A percentile compares a stretch with the other conserved stretches of the same genome.
phyloP scores from a whole-genome alignment of 1,284 basidiomycete species.

The Naganishia sp. region DNA sequence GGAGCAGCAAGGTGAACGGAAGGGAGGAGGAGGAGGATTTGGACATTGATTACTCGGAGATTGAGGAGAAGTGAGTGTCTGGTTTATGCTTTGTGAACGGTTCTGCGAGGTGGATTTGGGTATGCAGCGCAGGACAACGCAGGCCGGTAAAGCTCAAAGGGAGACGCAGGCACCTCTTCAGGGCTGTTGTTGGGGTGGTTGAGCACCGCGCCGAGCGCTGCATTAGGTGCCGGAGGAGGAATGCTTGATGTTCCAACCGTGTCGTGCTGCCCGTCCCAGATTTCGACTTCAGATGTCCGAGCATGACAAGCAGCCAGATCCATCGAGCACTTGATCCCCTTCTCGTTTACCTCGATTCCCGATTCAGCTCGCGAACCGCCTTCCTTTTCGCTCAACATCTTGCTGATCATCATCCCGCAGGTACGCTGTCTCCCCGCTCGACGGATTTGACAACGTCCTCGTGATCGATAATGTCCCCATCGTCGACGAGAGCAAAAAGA shows the following conservation, averaged over 20 bases:
- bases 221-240: no score
- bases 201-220: no score
- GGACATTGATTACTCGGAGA: constrained; percentile 86
- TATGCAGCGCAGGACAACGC: no score
- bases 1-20: constrained; percentile 24
- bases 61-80: constrained; percentile 74
- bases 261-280: no score
- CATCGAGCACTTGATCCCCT: background rate
- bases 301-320: no score
- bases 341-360: background rate
- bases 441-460: constrained; percentile 77
- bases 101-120: background rate
- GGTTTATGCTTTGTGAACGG: background rate
- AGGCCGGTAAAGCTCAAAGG: no score
- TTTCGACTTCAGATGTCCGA: no score
- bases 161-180: no score
- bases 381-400: background rate
- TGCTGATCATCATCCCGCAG: background rate
- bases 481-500: constrained; percentile 77
- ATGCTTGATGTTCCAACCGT: no score
- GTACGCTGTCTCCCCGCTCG: constrained; percentile 28
- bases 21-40: constrained; percentile 57
- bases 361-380: background rate
- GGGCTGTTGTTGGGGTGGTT: no score
- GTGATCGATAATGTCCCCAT: constrained; percentile 84